phyloP scores from a whole-genome alignment of 1,139 yeast genomes.

The Blastobotrys apis region DNA sequence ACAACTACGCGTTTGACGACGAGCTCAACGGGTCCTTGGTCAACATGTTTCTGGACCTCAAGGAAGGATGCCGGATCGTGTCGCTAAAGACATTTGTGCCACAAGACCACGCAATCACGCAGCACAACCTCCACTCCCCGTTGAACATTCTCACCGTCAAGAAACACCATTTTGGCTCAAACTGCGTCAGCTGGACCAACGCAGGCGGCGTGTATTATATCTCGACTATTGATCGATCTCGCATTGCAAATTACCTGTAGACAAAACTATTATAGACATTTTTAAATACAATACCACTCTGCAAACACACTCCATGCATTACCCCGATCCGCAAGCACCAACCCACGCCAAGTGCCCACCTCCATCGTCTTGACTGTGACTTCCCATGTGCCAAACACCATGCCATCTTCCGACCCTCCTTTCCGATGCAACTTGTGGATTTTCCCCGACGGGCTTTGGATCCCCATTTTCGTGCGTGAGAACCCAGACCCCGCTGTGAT shows the following conservation, averaged over 20 bases:
- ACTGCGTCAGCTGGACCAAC: conserved; percentile 87
- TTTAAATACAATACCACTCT: conserved; percentile 69
- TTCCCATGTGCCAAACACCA: conserved; percentile 50
- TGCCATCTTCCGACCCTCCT: conserved; percentile 35
- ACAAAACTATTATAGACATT: not conserved
- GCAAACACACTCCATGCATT: conserved; percentile 87
- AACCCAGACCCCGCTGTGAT: conserved; percentile 42
- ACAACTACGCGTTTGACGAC: conserved; percentile 79
- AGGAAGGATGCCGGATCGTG: conserved; percentile 73
- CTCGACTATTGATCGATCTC: conserved; percentile 55
- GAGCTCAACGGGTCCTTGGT: conserved; percentile 66
- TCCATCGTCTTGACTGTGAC: conserved; percentile 59
- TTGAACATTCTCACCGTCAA: conserved; percentile 64
- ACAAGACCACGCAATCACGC: conserved; percentile 50
- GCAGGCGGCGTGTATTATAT: conserved; percentile 77
- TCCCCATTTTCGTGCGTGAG: conserved; percentile 51
- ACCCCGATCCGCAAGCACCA: conserved; percentile 75
- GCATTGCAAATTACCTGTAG: conserved; percentile 14
- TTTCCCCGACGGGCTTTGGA: conserved; percentile 83
- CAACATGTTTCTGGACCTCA: conserved; percentile 56
- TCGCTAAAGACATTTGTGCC: conserved; percentile 72
- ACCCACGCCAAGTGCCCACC: conserved; percentile 75
- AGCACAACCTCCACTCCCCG: conserved; percentile 45
- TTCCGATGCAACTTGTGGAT: conserved; percentile 55
- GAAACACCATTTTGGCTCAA: conserved; percentile 59